Evolutionary conservation across 805 yeast genomes (phyloP).

Genomic region (Teunomyces funiuensis): DNA sequence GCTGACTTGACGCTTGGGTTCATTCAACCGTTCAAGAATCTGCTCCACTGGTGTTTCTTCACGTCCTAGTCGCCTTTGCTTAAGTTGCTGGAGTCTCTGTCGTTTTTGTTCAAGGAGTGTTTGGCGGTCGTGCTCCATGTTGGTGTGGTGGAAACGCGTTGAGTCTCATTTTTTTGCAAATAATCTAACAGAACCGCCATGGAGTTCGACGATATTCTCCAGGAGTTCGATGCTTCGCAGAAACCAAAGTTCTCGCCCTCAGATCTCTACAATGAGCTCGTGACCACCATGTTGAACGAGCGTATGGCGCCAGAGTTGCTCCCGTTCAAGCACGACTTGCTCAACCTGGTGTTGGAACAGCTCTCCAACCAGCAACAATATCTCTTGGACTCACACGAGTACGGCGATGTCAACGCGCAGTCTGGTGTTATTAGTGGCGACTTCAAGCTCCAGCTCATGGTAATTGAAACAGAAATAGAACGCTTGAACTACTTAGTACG

Average conservation of each 20-base stretch:
- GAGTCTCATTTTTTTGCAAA: background rate
- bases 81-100: conserved; percentile 31
- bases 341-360: conserved; percentile 57
- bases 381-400: conserved; percentile 73
- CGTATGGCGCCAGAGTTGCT: conserved; percentile 85
- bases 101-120: conserved; percentile 40
- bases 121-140: conserved; percentile 31
- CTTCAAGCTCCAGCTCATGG: conserved; percentile 68
- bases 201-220: conserved; percentile 69
- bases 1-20: conserved; percentile 15
- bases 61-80: conserved; percentile 20
- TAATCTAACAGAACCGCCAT: conserved; percentile 19
- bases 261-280: conserved; percentile 34
- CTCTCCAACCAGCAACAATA: conserved; percentile 71
- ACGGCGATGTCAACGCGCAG: conserved; percentile 55
- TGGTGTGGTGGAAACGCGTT: background rate
- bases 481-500: conserved; percentile 80
- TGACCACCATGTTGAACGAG: conserved; percentile 77
- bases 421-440: conserved; percentile 27
- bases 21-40: conserved; percentile 13
- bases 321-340: conserved; percentile 62
- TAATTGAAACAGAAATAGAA: conserved; percentile 90
- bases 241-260: conserved; percentile 6
- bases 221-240: conserved; percentile 52
- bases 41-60: conserved; percentile 14